Percentiles rank a stretch among this genome's conserved stretches.
phyloP scores from a whole-genome alignment of 768 basidiomycete species.

The Botryobasidium botryosum region DNA sequence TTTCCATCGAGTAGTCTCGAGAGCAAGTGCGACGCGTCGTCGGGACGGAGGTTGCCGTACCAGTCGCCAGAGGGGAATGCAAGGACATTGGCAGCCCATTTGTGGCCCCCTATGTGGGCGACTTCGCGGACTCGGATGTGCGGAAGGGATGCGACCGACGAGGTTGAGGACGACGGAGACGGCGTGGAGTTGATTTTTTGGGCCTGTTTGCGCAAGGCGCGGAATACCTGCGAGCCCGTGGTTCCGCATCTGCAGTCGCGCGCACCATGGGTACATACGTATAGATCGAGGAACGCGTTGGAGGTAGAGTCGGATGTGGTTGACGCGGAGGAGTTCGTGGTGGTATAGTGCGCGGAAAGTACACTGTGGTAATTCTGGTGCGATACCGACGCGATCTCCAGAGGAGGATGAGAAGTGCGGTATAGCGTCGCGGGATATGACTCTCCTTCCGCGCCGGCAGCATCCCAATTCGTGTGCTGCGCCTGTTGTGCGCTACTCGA shows the following conservation, averaged over 20 bases:
- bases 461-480: slow-evolving; percentile 6
- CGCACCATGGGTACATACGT: slow-evolving; percentile 17
- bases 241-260: slow-evolving; percentile 18
- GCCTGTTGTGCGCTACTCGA: neutral
- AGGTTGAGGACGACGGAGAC: neutral
- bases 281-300: slow-evolving; percentile 11
- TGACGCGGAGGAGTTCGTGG: neutral
- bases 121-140: slow-evolving; percentile 11
- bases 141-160: neutral
- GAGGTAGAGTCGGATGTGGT: neutral
- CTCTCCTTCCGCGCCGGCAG: slow-evolving; percentile 9
- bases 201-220: slow-evolving; percentile 8
- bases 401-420: slow-evolving; percentile 7
- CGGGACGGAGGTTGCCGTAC: slow-evolving; percentile 14
- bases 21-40: slow-evolving; percentile 11
- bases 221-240: slow-evolving; percentile 14
- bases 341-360: neutral
- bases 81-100: slow-evolving; percentile 7
- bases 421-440: slow-evolving; percentile 13
- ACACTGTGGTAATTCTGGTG: slow-evolving; percentile 5
- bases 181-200: neutral
- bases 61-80: slow-evolving; percentile 8
- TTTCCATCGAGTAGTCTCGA: neutral
- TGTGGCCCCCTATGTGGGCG: slow-evolving; percentile 17
- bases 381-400: too few species aligned